Percentiles rank a stretch among this genome's conserved stretches.
These are phyloP conservation scores for Ananas comosus DNA, from an alignment of 176 grass and related monocot species.

Conservation along the genomic window DNA sequence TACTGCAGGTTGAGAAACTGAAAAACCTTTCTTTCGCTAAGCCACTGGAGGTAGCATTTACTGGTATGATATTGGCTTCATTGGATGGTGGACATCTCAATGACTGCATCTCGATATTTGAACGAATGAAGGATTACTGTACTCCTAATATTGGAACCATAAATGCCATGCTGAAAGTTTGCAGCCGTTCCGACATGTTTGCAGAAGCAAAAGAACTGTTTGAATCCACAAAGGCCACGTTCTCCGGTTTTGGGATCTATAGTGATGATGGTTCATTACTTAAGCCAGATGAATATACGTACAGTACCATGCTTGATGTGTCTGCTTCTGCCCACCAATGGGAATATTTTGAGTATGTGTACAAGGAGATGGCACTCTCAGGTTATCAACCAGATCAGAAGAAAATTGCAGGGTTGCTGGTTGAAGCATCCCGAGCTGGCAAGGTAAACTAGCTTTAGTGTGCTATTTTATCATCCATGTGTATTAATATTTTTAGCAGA, in stretches of 20 bases:
- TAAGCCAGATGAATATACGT: slow-evolving; percentile 57
- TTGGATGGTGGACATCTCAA: slow-evolving; percentile 65
- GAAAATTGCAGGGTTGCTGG: slow-evolving; percentile 53
- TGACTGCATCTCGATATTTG: slow-evolving; percentile 83
- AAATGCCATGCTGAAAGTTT: slow-evolving; percentile 90
- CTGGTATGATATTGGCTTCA: slow-evolving; percentile 88
- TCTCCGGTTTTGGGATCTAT: slow-evolving; percentile 16
- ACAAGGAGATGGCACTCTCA: slow-evolving; percentile 70
- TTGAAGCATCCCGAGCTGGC: slow-evolving; percentile 72
- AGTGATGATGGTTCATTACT: slow-evolving; percentile 25
- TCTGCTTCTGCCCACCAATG: slow-evolving; percentile 73
- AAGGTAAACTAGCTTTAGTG: slow-evolving; percentile 40
- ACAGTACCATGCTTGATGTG: slow-evolving; percentile 71
- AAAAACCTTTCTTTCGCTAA: slow-evolving; percentile 57
- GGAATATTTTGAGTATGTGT: slow-evolving; percentile 96
- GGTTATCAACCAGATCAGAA: slow-evolving; percentile 56
- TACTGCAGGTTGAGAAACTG: slow-evolving; percentile 70
- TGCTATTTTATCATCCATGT: neutral
- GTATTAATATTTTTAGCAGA: neutral
- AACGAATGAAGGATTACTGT: slow-evolving; percentile 67
- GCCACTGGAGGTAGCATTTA: slow-evolving; percentile 80
- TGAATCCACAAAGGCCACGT: slow-evolving; percentile 42
- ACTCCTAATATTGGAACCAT: slow-evolving; percentile 79
- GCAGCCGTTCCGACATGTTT: slow-evolving; percentile 72
- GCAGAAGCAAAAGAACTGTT: slow-evolving; percentile 79